Percentiles rank a stretch among this genome's conserved stretches.
Conservation (phyloP, 2,329 filamentous ascomycete species). For the Monilinia fructigena region DNA sequence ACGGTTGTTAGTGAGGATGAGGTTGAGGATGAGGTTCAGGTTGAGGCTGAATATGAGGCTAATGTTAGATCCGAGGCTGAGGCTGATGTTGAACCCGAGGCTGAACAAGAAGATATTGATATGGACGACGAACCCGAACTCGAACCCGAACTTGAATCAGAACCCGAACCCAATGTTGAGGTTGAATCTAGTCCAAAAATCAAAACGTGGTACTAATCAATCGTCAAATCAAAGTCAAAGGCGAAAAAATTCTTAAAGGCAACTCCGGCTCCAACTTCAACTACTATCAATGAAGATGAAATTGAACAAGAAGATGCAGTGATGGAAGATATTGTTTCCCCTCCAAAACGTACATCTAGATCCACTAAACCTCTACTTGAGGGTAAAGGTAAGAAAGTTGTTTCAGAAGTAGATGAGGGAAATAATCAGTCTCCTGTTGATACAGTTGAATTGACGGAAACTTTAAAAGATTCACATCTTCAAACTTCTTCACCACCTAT, state of each 20-base stretch:
- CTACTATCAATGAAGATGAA: slow-evolving; percentile 9
- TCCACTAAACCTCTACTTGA: slow-evolving; percentile 4
- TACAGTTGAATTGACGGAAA: not conserved
- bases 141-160: not conserved
- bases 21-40: not conserved
- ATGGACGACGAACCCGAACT: slow-evolving; percentile 12
- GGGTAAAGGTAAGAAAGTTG: not conserved
- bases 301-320: slow-evolving; percentile 20
- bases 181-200: not conserved
- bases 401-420: slow-evolving; percentile 10
- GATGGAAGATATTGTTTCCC: slow-evolving; percentile 9
- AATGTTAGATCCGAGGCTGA: too few species aligned
- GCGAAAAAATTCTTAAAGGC: not conserved
- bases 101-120: slow-evolving; percentile 10
- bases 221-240: slow-evolving; percentile 4
- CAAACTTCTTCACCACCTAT: slow-evolving; percentile 7
- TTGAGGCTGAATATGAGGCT: too few species aligned
- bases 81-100: not conserved
- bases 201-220: slow-evolving; percentile 13
- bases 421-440: slow-evolving; percentile 16
- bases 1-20: slow-evolving; percentile 13
- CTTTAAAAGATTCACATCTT: not conserved
- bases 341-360: slow-evolving; percentile 8
- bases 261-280: not conserved
- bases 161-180: not conserved